These are phyloP conservation scores for Cercospora brassicicola DNA, from an alignment of 2,329 filamentous ascomycete genomes.

Conservation along the genomic window DNA sequence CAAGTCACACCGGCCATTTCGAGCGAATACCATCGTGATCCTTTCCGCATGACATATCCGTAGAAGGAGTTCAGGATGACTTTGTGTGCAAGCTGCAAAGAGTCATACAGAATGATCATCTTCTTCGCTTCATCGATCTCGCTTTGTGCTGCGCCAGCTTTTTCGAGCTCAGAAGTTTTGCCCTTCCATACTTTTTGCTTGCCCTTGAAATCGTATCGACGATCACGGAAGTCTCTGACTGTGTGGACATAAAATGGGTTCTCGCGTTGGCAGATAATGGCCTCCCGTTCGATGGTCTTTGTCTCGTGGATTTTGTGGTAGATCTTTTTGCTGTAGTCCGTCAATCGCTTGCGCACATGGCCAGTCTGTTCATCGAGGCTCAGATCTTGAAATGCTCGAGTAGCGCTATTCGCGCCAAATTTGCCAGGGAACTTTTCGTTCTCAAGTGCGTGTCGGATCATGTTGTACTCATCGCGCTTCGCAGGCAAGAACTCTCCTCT, in stretches of 20 bases:
- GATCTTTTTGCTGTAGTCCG: constrained; percentile 95
- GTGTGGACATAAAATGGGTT: constrained; percentile 99
- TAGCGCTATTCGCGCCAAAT: constrained; percentile 63
- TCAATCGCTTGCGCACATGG: constrained; percentile 80
- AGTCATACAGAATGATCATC: constrained; percentile 97
- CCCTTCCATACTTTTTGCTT: constrained; percentile 98
- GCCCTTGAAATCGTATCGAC: constrained; percentile 97
- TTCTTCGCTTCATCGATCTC: constrained; percentile 96
- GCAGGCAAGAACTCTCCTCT: constrained; percentile 95
- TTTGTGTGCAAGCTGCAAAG: constrained; percentile 93
- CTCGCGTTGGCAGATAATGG: constrained; percentile 96
- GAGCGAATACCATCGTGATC: constrained; percentile 97
- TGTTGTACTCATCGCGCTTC: constrained; percentile 98
- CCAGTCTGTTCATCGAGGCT: constrained; percentile 76
- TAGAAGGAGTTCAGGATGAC: constrained; percentile 99
- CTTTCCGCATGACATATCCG: constrained; percentile 98
- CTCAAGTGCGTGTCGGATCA: constrained; percentile 88
- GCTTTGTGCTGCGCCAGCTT: constrained; percentile 68
- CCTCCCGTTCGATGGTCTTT: constrained; percentile 87
- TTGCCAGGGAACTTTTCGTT: constrained; percentile 90
- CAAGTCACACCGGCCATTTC: constrained; percentile 99
- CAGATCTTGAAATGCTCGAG: constrained; percentile 77
- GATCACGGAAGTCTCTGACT: constrained; percentile 92
- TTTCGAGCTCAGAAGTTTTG: constrained; percentile 84
- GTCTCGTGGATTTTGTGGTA: constrained; percentile 99